Evolutionary conservation across 179 eudicot genomes (phyloP).

Genomic region (Sideroxylon spinosum): DNA sequence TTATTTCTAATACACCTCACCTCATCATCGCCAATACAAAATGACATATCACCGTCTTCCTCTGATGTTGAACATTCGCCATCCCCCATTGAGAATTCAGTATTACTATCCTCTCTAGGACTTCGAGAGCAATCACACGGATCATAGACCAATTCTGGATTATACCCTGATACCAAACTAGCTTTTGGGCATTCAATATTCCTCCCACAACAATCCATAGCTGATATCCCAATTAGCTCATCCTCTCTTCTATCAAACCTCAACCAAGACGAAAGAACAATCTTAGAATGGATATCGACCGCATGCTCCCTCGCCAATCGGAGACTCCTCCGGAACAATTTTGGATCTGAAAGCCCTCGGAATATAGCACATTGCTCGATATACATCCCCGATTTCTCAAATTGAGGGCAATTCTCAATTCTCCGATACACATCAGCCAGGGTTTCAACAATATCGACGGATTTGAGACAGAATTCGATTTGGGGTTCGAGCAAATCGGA

Average conservation of each 20-base stretch:
- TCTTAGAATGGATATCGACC: constrained; percentile 63
- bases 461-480: constrained; percentile 51
- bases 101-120: constrained; percentile 16
- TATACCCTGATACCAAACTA: constrained; percentile 53
- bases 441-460: constrained; percentile 53
- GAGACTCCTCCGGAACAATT: constrained; percentile 47
- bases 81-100: constrained; percentile 21
- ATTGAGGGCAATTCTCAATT: constrained; percentile 35
- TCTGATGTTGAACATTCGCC: constrained; percentile 56
- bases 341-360: constrained; percentile 41
- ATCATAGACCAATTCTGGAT: constrained; percentile 58
- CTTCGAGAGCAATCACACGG: constrained; percentile 24
- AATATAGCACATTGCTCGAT: constrained; percentile 53
- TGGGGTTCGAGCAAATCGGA: constrained; percentile 51
- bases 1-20: constrained; percentile 46
- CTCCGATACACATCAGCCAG: constrained; percentile 49
- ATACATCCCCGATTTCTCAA: constrained; percentile 33
- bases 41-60: constrained; percentile 48
- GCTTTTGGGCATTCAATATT: constrained; percentile 56
- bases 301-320: constrained; percentile 56
- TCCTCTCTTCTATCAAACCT: constrained; percentile 75
- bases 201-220: constrained; percentile 64
- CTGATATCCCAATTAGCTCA: constrained; percentile 44
- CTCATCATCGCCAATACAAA: constrained; percentile 65
- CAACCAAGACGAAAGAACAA: constrained; percentile 67